Evolutionary conservation across 768 basidiomycete species (phyloP), one percentile per base, ranked within the genome.

Genomic region (Cystofilobasidium bisporidii): DNA sequence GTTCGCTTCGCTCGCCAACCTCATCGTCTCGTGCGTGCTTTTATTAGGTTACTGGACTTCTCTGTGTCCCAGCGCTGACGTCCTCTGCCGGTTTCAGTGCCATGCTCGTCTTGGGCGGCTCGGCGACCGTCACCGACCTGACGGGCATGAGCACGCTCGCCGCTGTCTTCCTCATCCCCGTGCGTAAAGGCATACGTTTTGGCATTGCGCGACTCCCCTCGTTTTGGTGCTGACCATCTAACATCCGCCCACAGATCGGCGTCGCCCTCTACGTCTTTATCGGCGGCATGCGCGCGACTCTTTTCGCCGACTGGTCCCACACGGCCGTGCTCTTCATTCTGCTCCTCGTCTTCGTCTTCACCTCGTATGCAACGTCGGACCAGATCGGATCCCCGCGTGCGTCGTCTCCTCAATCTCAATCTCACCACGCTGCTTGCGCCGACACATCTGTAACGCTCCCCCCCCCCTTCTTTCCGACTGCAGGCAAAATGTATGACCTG

Each of bases 111-210:
- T 72, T 76, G 20, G 77, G 77, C 28, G 79, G 79, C 20, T 87
- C 88, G 0, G 92, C 92, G 0, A 93, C 92, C 0, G 91, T 97
- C 53, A 86, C 85, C 0, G 84, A 84, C 71, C 76, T 97, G 70
- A 92, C 92, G 0, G 92, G 91, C 0, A 94, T 94, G 87, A 84
- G 80, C 74, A 94, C 89, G 20, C 82, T 89, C 70, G 91, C 89
- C 47, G 90, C 91, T 0, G 91, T 89, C 75, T 94, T 94, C 83
- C 79, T 96, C 41, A 89, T 91, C 22, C 48, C n/a, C n/a, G 58
- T 60, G 58, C 36, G 58, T 24, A 3, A n/a, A n/a, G n/a, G n/a
- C n/a, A n/a, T n/a, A n/a, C n/a, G n/a, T n/a, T n/a, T n/a, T n/a
- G n/a, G n/a, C n/a, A n/a, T n/a, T n/a, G n/a, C n/a, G n/a, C n/a